Evolutionary conservation across 371 early-diverging fungal species (phyloP).

Genomic region (Rhizopus arrhizus): DNA sequence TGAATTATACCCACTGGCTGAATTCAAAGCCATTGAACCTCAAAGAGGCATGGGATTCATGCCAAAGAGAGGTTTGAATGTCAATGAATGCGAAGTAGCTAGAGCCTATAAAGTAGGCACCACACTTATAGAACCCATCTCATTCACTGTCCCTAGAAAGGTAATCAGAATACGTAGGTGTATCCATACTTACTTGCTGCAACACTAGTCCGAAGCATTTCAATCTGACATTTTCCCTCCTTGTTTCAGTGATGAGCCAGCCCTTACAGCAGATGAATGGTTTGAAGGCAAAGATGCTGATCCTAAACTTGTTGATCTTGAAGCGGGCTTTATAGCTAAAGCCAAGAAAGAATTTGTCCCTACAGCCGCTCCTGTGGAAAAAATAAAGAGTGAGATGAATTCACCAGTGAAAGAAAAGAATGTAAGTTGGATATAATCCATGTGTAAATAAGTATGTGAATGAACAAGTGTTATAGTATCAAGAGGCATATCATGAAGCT

Average conservation of each 20-base stretch:
- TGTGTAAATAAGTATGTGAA: no score
- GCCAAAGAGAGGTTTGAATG: slow-evolving; percentile 90
- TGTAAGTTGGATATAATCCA: slow-evolving; percentile 36
- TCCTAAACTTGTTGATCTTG: slow-evolving; percentile 82
- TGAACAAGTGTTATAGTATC: slow-evolving; percentile 50
- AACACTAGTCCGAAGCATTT: slow-evolving; percentile 86
- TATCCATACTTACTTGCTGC: no score
- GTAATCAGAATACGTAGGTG: slow-evolving; percentile 37
- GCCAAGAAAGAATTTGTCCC: slow-evolving; percentile 77
- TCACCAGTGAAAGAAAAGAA: slow-evolving; percentile 53
- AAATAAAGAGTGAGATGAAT: slow-evolving; percentile 13
- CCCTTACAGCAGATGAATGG: slow-evolving; percentile 89
- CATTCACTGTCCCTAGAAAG: slow-evolving; percentile 96
- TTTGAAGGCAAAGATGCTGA: slow-evolving; percentile 83
- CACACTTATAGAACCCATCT: slow-evolving; percentile 90
- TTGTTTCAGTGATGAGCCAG: slow-evolving; percentile 78
- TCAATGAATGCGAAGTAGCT: slow-evolving; percentile 88
- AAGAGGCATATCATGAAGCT: slow-evolving; percentile 74
- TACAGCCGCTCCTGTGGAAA: slow-evolving; percentile 44
- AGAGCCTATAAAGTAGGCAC: slow-evolving; percentile 91
- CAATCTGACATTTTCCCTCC: slow-evolving; percentile 95
- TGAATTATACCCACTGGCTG: slow-evolving; percentile 77
- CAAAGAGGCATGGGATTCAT: slow-evolving; percentile 94
- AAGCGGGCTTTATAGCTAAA: slow-evolving; percentile 75
- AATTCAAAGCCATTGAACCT: slow-evolving; percentile 88